Evolutionary conservation across 768 basidiomycete genomes (phyloP).

Genomic region (Antrodiella citrinella): DNA sequence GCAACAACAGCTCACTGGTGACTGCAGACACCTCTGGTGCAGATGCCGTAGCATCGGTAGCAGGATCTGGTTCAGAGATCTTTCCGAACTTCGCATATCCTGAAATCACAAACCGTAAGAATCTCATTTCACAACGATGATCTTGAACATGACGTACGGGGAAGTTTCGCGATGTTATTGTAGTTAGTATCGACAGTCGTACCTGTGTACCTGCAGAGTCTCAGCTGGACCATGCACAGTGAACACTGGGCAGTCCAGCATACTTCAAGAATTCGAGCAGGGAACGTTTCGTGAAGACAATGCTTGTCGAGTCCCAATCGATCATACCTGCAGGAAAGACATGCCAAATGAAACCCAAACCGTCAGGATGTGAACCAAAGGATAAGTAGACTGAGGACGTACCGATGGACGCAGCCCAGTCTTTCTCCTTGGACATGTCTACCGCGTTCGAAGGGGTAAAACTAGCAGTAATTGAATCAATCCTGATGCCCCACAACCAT

Average conservation of each 20-base stretch:
- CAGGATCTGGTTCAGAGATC: slow-evolving; percentile 24
- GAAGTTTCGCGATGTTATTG: slow-evolving; percentile 64
- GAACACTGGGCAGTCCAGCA: no score
- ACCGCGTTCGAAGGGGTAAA: slow-evolving; percentile 49
- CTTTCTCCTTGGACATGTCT: slow-evolving; percentile 62
- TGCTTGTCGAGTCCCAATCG: slow-evolving; percentile 71
- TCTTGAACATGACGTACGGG: slow-evolving; percentile 40
- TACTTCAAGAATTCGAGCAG: slow-evolving; percentile 75
- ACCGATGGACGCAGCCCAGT: slow-evolving; percentile 69
- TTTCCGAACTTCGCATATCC: slow-evolving; percentile 71
- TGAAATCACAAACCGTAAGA: slow-evolving; percentile 17
- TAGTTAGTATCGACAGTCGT: slow-evolving; percentile 74
- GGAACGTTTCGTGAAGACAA: slow-evolving; percentile 73
- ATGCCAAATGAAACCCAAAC: not conserved
- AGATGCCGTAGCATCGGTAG: slow-evolving; percentile 10
- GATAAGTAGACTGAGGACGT: slow-evolving; percentile 10
- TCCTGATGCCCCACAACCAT: no score
- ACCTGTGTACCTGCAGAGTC: slow-evolving; percentile 50
- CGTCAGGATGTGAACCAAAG: no score
- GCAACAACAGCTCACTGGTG: no score
- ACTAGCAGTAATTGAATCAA: no score
- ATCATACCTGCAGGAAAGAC: slow-evolving; percentile 48
- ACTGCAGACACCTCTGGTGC: slow-evolving; percentile 9
- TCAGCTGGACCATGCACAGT: not conserved
- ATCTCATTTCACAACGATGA: slow-evolving; percentile 2